Conservation (phyloP, 306 rosid species). For the Cotoneaster glaucophyllus region DNA sequence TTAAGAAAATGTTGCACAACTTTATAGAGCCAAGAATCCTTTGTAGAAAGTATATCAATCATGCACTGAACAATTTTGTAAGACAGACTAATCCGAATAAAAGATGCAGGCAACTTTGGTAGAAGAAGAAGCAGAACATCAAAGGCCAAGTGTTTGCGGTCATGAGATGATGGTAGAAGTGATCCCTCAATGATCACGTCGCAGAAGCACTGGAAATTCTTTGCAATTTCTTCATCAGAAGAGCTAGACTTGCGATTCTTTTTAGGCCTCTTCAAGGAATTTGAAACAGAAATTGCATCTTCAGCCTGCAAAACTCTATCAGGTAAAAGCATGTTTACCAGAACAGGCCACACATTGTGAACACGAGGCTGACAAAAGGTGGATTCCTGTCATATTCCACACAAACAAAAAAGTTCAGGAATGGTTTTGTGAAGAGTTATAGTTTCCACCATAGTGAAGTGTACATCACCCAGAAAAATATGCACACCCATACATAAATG, state of each 20-base stretch:
- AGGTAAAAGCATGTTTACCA: slow-evolving; percentile 63
- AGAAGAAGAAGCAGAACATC: slow-evolving; percentile 70
- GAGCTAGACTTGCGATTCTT: slow-evolving; percentile 71
- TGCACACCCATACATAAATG: background rate
- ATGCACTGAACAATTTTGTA: slow-evolving; percentile 85
- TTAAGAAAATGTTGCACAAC: slow-evolving; percentile 68
- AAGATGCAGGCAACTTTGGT: slow-evolving; percentile 73
- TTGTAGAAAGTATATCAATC: slow-evolving; percentile 70
- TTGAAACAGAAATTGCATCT: slow-evolving; percentile 58
- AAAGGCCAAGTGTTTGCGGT: slow-evolving; percentile 85
- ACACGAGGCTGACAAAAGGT: slow-evolving; percentile 93
- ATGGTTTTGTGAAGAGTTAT: background rate
- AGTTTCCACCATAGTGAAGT: background rate
- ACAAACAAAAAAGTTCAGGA: slow-evolving; percentile 6
- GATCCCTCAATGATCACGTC: slow-evolving; percentile 82
- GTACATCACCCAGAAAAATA: slow-evolving; percentile 1
- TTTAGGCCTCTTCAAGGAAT: slow-evolving; percentile 74
- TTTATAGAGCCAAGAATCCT: slow-evolving; percentile 81
- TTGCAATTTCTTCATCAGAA: slow-evolving; percentile 69
- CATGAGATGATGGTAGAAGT: slow-evolving; percentile 92
- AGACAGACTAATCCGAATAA: slow-evolving; percentile 56
- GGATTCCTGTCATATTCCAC: slow-evolving; percentile 65
- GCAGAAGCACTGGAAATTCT: slow-evolving; percentile 54
- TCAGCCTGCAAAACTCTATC: slow-evolving; percentile 56
- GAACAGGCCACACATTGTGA: slow-evolving; percentile 83